Conservation (phyloP, 495 filamentous ascomycete species). For the Trichoderma orchidacearum region DNA sequence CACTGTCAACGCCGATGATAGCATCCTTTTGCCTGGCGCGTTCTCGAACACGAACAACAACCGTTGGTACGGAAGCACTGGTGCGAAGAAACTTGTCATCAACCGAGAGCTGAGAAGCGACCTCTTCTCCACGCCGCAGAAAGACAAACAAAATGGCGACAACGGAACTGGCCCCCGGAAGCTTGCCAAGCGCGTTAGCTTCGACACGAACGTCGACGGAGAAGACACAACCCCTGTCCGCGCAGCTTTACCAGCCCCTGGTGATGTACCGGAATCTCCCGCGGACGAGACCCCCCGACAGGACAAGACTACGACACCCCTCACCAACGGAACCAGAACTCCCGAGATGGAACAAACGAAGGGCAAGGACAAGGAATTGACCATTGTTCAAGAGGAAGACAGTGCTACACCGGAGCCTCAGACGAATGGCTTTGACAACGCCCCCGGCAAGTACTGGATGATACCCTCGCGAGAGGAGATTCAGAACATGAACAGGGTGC, state of each 20-base stretch:
- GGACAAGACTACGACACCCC: not conserved
- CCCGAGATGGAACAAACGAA: conserved; percentile 62
- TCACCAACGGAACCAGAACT: conserved; percentile 6
- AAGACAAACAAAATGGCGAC: conserved; percentile 25
- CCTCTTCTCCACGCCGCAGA: conserved; percentile 47
- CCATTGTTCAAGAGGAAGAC: conserved; percentile 63
- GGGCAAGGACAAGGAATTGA: conserved; percentile 51
- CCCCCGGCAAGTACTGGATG: conserved; percentile 75
- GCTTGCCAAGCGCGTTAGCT: conserved; percentile 79
- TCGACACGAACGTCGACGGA: conserved; percentile 45
- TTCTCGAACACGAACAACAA: conserved; percentile 58
- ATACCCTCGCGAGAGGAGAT: conserved; percentile 57
- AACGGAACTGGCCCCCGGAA: conserved; percentile 38
- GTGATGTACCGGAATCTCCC: not conserved
- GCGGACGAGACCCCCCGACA: conserved; percentile 12
- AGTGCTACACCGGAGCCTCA: conserved; percentile 17
- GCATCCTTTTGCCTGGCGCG: conserved; percentile 73
- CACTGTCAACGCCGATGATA: conserved; percentile 48
- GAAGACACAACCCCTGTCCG: not conserved
- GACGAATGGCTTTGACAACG: conserved; percentile 31
- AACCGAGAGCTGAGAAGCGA: conserved; percentile 74
- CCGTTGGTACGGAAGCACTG: conserved; percentile 39
- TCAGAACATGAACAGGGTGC: conserved; percentile 53
- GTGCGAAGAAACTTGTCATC: conserved; percentile 79
- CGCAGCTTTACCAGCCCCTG: conserved; percentile 1